A percentile compares a stretch with the other conserved stretches of the same genome.
These are phyloP conservation scores for Lycium barbarum DNA, from an alignment of 257 asterid genomes.

Conservation along the genomic window DNA sequence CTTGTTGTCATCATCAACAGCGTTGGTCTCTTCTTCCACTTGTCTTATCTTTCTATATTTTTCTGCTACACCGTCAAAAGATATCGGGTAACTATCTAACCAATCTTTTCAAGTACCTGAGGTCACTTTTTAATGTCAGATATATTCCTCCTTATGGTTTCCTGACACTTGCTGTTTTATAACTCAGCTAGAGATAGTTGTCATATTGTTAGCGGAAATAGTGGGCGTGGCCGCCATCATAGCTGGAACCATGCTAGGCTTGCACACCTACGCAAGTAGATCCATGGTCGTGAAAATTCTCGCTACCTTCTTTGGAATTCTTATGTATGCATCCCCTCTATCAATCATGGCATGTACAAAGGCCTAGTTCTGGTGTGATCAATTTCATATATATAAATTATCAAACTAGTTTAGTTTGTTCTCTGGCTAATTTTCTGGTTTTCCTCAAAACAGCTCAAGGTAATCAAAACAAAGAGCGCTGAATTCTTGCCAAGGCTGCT, in stretches of 20 bases:
- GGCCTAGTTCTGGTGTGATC: background rate
- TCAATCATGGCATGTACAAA: conserved; percentile 55
- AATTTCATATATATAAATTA: too few relatives aligned
- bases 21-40: conserved; percentile 51
- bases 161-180: background rate
- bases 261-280: conserved; percentile 45
- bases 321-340: conserved; percentile 70
- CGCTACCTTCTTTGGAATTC: conserved; percentile 58
- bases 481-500: conserved; percentile 70
- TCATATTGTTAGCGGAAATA: conserved; percentile 36
- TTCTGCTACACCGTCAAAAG: conserved; percentile 47
- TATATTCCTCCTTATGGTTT: background rate
- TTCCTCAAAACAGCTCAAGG: conserved; percentile 40
- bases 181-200: conserved; percentile 42
- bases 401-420: conserved; percentile 3
- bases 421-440: background rate
- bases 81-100: conserved; percentile 43
- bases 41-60: conserved; percentile 44
- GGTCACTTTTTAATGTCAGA: too few relatives aligned
- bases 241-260: conserved; percentile 42
- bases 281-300: conserved; percentile 60
- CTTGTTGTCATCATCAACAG: conserved; percentile 62
- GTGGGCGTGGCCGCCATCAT: conserved; percentile 33
- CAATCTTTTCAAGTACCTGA: too few relatives aligned
- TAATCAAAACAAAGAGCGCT: conserved; percentile 52